Evolutionary conservation across 2,329 filamentous ascomycete species (phyloP).

Genomic region (Elsinoe ampelina): DNA sequence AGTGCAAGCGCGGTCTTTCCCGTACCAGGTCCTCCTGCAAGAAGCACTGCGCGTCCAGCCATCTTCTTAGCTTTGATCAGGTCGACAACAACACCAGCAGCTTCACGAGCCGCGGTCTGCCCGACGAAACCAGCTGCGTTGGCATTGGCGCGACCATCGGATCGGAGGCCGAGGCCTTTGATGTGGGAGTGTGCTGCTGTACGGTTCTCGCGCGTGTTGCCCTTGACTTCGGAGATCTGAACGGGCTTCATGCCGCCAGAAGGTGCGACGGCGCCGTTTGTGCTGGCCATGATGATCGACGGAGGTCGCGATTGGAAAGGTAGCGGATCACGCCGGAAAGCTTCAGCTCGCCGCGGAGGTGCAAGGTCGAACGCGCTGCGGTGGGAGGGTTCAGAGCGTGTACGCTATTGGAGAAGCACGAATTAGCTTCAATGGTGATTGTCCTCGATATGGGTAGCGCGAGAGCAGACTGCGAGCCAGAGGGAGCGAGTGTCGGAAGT

Average conservation of each 20-base stretch:
- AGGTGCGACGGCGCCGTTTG: constrained; percentile 21
- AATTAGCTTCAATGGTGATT: too few relatives aligned
- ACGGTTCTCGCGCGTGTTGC: constrained; percentile 66
- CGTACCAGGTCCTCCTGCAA: constrained; percentile 89
- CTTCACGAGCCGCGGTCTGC: constrained; percentile 82
- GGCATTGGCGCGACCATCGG: constrained; percentile 76
- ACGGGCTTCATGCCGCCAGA: constrained; percentile 25
- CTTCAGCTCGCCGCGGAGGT: background rate
- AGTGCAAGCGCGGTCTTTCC: constrained; percentile 95
- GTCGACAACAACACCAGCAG: constrained; percentile 91
- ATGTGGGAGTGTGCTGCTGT: constrained; percentile 97
- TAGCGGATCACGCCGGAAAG: background rate
- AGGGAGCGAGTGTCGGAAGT: background rate
- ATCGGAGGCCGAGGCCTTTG: constrained; percentile 79
- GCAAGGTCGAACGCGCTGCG: background rate
- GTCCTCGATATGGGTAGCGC: background rate
- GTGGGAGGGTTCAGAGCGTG: background rate
- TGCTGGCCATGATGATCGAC: constrained; percentile 13
- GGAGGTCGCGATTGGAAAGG: background rate
- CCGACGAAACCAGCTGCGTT: constrained; percentile 80
- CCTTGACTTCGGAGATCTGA: constrained; percentile 28
- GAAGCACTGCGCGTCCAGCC: constrained; percentile 84
- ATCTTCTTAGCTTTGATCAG: constrained; percentile 95
- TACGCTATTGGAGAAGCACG: background rate
- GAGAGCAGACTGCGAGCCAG: background rate